These are phyloP conservation scores for Aspergillus fijiensis DNA, from an alignment of 2,329 filamentous ascomycete species.

Conservation along the genomic window DNA sequence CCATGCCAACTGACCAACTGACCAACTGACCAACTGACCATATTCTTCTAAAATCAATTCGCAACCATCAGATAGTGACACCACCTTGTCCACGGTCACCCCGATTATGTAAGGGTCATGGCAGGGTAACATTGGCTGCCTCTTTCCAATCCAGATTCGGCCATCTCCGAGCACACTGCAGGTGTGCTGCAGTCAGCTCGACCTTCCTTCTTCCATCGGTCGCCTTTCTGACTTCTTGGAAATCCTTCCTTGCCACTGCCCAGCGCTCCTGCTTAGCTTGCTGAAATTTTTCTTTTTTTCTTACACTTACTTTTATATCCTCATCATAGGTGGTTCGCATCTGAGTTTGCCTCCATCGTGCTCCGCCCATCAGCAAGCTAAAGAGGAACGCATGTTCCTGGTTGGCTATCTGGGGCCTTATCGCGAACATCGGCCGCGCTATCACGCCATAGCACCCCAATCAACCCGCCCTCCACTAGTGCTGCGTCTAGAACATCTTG, in stretches of 20 bases:
- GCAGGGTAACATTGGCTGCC: background rate
- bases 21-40: too few relatives aligned
- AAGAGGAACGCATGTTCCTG: background rate
- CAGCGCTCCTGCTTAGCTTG: background rate
- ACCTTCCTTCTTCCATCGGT: too few relatives aligned
- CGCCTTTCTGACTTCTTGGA: too few relatives aligned
- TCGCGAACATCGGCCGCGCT: background rate
- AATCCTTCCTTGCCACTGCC: background rate
- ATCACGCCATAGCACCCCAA: slow-evolving; percentile 6
- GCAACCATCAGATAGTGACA: too few relatives aligned
- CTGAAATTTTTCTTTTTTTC: background rate
- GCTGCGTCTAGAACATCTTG: background rate
- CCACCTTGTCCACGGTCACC: background rate
- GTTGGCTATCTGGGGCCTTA: background rate
- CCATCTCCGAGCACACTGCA: background rate
- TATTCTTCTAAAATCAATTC: too few relatives aligned
- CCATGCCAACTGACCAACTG: too few relatives aligned
- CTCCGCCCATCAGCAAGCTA: background rate
- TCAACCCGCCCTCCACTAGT: background rate
- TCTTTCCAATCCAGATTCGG: background rate
- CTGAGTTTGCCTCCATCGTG: too few relatives aligned
- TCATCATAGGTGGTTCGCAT: too few relatives aligned
- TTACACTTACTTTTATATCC: too few relatives aligned
- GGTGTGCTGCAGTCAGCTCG: too few relatives aligned
- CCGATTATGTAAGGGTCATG: background rate